Evolutionary conservation across 179 eudicot species (phyloP), one percentile per base, ranked within the genome.

Genomic region (Drosera spatulata): DNA sequence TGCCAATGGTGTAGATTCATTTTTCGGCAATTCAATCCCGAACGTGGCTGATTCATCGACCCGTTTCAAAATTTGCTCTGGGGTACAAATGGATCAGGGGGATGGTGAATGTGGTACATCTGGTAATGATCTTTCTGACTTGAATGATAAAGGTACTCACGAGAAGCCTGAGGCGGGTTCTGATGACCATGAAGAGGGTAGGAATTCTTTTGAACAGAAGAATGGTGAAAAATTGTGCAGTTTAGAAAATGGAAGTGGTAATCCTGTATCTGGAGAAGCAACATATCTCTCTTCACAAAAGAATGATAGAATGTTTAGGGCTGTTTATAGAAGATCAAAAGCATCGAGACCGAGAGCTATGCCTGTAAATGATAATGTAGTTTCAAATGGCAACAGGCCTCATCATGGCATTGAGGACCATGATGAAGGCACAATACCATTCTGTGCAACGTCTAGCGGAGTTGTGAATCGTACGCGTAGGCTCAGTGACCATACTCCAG

Each of bases 241-340:
- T 57, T 59, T 15, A 51, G 53, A 44, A 13, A 74, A 66, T 67
- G 63, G 63, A n/a, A 38, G 68, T 66, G 42, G 66, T 46, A 48
- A 55, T 55, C 56, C 70, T 40, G 56, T 55, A 39, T 59, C 73
- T 63, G 66, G 60, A 50, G 79, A 79, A 55, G 63, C 76, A 39
- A 46, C 50, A 61, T 66, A 64, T 61, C 59, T 65, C 59, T 71
- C 60, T 66, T 71, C 77, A 57, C 73, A 58, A 48, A 72, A 61
- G 68, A 69, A 41, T 50, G 85, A 83, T 64, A 83, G 74, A 69
- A 91, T 79, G 91, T 88, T 69, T 61, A 74, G 74, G 67, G 85
- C 87, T 69, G 98, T 91, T 60, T 91, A 91, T 73, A 83, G 83
- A 79, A 79, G 98, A 79, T 80, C 82, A 58, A 91, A 79, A 82